Conservation (phyloP, 345 rosid genomes). For the Melastoma malabathricum region DNA sequence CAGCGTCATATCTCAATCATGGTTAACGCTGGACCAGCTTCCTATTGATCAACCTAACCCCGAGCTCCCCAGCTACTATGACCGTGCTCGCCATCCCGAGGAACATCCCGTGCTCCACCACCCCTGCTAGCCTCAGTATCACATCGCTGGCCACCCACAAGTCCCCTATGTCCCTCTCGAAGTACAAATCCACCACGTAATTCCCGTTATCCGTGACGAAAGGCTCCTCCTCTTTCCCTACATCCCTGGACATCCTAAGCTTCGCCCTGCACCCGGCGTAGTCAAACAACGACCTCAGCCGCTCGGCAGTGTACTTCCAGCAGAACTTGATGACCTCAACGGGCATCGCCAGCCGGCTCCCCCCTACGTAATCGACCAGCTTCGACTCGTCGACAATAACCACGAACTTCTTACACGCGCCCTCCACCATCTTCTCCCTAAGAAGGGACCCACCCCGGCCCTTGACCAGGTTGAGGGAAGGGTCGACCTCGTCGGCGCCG, state of each 20-base stretch:
- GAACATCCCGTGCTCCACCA: conserved; percentile 94
- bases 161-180: conserved; percentile 69
- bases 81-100: conserved; percentile 87
- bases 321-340: conserved; percentile 81
- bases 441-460: conserved; percentile 90
- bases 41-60: conserved; percentile 47
- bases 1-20: too few species aligned
- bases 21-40: background rate
- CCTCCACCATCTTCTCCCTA: conserved; percentile 90
- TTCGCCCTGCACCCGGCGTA: conserved; percentile 51
- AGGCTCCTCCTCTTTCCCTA: conserved; percentile 15
- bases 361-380: conserved; percentile 53
- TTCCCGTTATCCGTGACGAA: conserved; percentile 81
- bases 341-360: conserved; percentile 65
- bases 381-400: conserved; percentile 68
- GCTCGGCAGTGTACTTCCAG: conserved; percentile 56
- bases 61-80: conserved; percentile 80
- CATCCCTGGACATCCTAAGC: conserved; percentile 24
- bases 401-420: conserved; percentile 59
- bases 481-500: conserved; percentile 97
- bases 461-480: conserved; percentile 62
- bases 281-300: conserved; percentile 33
- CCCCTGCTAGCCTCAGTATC: conserved; percentile 68
- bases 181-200: conserved; percentile 63
- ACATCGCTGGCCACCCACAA: conserved; percentile 54